A percentile compares a stretch with the other conserved stretches of the same genome.
Conservation (phyloP, 2,329 filamentous ascomycete genomes). For the Microdochium nivale region DNA sequence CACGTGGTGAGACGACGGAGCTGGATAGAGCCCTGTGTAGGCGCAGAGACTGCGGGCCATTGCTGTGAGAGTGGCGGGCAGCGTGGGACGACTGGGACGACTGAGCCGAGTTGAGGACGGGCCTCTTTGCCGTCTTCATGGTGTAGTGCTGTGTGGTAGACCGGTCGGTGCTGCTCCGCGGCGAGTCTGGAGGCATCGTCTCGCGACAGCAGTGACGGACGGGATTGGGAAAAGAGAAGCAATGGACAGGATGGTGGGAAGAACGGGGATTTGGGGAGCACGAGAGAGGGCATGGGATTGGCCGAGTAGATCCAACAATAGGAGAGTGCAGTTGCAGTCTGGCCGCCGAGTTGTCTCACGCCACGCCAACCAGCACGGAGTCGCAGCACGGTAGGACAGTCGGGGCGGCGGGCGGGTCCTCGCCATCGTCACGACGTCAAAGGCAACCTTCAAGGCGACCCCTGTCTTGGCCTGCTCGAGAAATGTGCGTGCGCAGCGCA, state of each 20-base stretch:
- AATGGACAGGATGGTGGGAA: too few relatives aligned
- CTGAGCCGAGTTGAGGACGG: conserved; percentile 18
- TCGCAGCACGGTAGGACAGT: too few relatives aligned
- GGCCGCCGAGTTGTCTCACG: too few relatives aligned
- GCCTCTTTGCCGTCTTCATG: conserved; percentile 23
- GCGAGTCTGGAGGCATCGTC: not conserved
- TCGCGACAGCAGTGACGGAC: not conserved
- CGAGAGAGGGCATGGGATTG: too few relatives aligned
- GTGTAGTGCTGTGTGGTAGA: conserved; percentile 18
- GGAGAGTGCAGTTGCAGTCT: too few relatives aligned
- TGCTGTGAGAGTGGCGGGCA: conserved; percentile 29
- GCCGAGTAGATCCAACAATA: too few relatives aligned
- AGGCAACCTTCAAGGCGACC: too few relatives aligned
- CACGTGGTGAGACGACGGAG: conserved; percentile 42
- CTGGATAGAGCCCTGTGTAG: conserved; percentile 34
- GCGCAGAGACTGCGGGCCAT: conserved; percentile 26
- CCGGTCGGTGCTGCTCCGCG: not conserved
- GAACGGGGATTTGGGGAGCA: too few relatives aligned
- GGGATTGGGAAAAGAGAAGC: too few relatives aligned
- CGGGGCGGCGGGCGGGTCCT: too few relatives aligned
- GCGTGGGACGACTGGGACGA: conserved; percentile 14
- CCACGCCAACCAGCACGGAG: too few relatives aligned
- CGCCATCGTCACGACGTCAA: too few relatives aligned
- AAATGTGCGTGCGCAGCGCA: not conserved
- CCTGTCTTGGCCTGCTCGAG: not conserved